Conservation (phyloP, 768 basidiomycete species). For the Solioccasus polychromus region DNA sequence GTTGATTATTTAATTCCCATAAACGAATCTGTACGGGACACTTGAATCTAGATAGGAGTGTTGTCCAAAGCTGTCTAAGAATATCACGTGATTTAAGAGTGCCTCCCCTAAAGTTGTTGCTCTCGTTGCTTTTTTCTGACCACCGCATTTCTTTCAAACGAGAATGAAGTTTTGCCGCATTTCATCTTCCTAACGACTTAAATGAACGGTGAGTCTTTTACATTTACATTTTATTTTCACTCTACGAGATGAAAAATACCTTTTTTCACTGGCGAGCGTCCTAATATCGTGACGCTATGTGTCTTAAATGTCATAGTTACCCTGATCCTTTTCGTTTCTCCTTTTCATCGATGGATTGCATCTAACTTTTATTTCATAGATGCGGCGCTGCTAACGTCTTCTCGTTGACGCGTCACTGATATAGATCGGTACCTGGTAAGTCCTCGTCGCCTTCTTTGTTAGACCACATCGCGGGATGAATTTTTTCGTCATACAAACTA, state of each 20-base stretch:
- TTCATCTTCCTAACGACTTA: too few species aligned
- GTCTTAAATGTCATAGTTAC: slow-evolving; percentile 85
- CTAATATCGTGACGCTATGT: slow-evolving; percentile 48
- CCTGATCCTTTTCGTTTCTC: slow-evolving; percentile 58
- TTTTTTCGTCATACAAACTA: slow-evolving; percentile 73
- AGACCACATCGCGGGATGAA: slow-evolving; percentile 47
- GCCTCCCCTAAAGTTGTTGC: too few species aligned
- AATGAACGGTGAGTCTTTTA: slow-evolving; percentile 14
- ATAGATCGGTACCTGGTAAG: slow-evolving; percentile 13
- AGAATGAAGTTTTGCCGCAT: too few species aligned
- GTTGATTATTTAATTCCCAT: too few species aligned
- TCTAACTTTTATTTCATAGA: slow-evolving; percentile 13
- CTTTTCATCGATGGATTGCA: neutral
- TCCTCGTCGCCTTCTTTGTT: slow-evolving; percentile 2
- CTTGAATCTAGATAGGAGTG: too few species aligned
- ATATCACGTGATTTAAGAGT: neutral
- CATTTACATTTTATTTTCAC: neutral
- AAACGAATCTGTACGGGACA: too few species aligned
- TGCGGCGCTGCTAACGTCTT: neutral
- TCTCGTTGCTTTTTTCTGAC: too few species aligned
- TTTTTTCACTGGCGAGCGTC: slow-evolving; percentile 47
- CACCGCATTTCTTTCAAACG: too few species aligned
- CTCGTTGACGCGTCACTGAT: neutral
- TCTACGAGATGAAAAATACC: slow-evolving; percentile 54
- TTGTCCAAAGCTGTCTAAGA: neutral